phyloP scores from a whole-genome alignment of 2,329 filamentous ascomycete species.

The Xylariaceae sp. region DNA sequence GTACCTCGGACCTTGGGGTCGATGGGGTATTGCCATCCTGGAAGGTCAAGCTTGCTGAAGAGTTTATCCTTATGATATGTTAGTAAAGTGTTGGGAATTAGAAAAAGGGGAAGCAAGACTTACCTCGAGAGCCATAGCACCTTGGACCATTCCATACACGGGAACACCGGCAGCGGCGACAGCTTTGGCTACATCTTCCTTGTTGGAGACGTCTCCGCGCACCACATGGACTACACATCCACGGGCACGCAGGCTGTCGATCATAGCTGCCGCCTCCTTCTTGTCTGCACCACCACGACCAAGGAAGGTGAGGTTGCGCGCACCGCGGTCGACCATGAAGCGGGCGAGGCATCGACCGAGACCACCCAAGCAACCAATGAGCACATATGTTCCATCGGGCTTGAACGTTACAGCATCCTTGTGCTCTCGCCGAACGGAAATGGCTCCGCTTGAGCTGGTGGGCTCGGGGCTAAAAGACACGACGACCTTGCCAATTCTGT shows the following conservation, averaged over 20 bases:
- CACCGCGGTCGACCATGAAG: constrained; percentile 44
- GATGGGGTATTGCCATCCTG: constrained; percentile 28
- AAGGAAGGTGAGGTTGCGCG: constrained; percentile 42
- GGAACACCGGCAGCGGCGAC: constrained; percentile 26
- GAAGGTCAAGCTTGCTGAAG: constrained; percentile 16
- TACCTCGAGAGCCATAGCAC: constrained; percentile 44
- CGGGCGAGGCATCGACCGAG: constrained; percentile 42
- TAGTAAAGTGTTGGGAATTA: not conserved
- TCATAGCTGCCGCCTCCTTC: constrained; percentile 34
- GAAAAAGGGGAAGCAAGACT: constrained; percentile 20
- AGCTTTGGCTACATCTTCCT: constrained; percentile 33
- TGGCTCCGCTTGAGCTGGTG: not conserved
- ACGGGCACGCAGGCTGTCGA: constrained; percentile 32
- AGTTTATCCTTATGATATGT: constrained; percentile 10
- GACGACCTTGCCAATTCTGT: constrained; percentile 29
- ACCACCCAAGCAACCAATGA: constrained; percentile 39
- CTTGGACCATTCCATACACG: constrained; percentile 34
- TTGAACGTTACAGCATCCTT: constrained; percentile 23
- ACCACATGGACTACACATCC: constrained; percentile 37
- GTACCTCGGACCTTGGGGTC: constrained; percentile 29
- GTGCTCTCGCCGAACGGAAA: constrained; percentile 15
- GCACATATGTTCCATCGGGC: constrained; percentile 31
- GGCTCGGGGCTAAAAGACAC: constrained; percentile 8
- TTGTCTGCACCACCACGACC: constrained; percentile 38
- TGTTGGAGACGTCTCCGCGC: constrained; percentile 35